These are phyloP conservation scores for Cercospora beticola DNA, from an alignment of 2,329 filamentous ascomycete genomes.

Conservation along the genomic window DNA sequence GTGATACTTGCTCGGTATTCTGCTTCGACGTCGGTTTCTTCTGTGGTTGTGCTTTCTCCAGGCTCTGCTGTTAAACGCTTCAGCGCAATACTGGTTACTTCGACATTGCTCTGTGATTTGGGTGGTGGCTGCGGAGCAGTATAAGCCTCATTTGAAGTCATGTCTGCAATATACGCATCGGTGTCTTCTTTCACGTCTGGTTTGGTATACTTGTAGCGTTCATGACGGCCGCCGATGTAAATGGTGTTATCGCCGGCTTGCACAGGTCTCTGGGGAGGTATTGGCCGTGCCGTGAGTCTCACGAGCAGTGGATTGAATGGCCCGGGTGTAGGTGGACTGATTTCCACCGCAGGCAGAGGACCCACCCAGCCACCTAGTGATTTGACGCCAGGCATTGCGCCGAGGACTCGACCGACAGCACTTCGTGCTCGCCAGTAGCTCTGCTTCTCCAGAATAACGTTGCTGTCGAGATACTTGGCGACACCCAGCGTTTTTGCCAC, in stretches of 20 bases:
- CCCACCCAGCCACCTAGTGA: not conserved
- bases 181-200: not conserved
- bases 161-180: not conserved
- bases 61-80: not conserved
- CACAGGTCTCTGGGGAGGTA: not conserved
- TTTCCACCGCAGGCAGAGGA: not conserved
- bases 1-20: slow-evolving; percentile 3
- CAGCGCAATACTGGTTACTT: not conserved
- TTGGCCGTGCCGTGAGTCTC: not conserved
- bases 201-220: not conserved
- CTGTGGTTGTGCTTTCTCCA: not conserved
- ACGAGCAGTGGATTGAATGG: not conserved
- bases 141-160: not conserved
- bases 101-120: not conserved
- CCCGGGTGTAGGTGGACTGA: not conserved
- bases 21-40: not conserved
- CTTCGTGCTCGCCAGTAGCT: slow-evolving; percentile 3
- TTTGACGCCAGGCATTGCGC: not conserved
- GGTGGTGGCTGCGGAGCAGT: not conserved
- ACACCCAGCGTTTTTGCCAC: not conserved
- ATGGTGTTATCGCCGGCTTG: not conserved
- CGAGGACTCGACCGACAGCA: not conserved
- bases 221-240: not conserved
- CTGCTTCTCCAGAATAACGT: not conserved
- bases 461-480: not conserved